Conservation (phyloP, 1,139 yeast genomes). For the Lodderomyces theae region DNA sequence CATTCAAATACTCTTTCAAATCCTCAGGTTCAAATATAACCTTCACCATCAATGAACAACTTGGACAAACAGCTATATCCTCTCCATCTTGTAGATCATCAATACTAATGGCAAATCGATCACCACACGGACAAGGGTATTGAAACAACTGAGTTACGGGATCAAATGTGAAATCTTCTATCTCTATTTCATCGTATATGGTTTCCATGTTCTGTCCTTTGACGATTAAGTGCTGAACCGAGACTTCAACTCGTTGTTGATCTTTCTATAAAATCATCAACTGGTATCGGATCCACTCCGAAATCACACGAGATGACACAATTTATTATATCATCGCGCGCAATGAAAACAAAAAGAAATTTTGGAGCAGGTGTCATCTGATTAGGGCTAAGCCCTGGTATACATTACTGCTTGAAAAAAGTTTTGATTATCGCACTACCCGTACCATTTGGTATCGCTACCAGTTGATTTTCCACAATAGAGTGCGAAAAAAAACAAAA, state of each 20-base stretch:
- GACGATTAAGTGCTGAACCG: too few species aligned
- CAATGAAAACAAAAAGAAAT: too few species aligned
- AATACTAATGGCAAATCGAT: slow-evolving; percentile 78
- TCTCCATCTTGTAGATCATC: slow-evolving; percentile 90
- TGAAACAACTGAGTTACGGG: slow-evolving; percentile 75
- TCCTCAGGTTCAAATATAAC: slow-evolving; percentile 75
- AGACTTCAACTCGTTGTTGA: too few species aligned
- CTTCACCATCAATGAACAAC: slow-evolving; percentile 89
- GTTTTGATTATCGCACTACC: neutral
- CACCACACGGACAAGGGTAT: slow-evolving; percentile 99
- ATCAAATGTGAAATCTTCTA: slow-evolving; percentile 93
- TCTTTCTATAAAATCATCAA: too few species aligned
- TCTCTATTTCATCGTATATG: slow-evolving; percentile 91
- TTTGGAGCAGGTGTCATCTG: neutral
- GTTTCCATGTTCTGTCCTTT: too few species aligned
- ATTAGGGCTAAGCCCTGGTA: slow-evolving; percentile 2
- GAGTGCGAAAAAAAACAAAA: too few species aligned
- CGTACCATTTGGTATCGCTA: neutral
- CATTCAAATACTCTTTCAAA: slow-evolving; percentile 34
- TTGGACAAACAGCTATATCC: slow-evolving; percentile 94
- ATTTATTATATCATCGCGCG: too few species aligned
- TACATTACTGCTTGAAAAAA: too few species aligned
- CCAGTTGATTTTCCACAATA: neutral
- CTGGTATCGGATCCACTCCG: too few species aligned
- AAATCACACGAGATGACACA: neutral